A percentile compares a stretch with the other conserved stretches of the same genome.
These are phyloP conservation scores for Penicillium odoratum DNA, from an alignment of 495 filamentous ascomycete species.

Conservation along the genomic window DNA sequence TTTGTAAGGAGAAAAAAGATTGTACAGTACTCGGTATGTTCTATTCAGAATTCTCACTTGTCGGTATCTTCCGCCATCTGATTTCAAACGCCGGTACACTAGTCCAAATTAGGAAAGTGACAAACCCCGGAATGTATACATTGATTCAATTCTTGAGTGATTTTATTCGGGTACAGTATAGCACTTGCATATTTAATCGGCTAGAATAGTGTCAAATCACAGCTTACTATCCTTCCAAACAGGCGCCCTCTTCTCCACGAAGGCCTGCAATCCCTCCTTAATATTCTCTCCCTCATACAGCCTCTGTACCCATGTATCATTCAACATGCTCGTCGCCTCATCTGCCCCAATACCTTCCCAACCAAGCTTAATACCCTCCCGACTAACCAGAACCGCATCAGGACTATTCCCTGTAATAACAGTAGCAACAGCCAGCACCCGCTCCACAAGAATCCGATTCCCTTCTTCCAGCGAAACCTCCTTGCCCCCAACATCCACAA, in stretches of 20 bases:
- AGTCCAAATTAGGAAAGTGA: not conserved
- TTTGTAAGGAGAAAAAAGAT: no score
- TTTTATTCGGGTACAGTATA: no score
- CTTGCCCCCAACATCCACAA: slow-evolving; percentile 45
- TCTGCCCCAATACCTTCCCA: slow-evolving; percentile 71
- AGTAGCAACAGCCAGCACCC: slow-evolving; percentile 53
- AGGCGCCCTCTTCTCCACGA: slow-evolving; percentile 79
- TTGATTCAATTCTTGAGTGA: no score
- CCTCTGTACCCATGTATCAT: slow-evolving; percentile 56
- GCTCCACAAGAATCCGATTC: slow-evolving; percentile 44
- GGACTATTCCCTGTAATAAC: slow-evolving; percentile 60
- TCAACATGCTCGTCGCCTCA: slow-evolving; percentile 59
- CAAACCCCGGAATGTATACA: not conserved
- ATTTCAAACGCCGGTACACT: not conserved
- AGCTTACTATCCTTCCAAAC: slow-evolving; percentile 78
- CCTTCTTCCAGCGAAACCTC: slow-evolving; percentile 23
- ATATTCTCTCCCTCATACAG: slow-evolving; percentile 76
- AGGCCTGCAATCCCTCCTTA: slow-evolving; percentile 74
- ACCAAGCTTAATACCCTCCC: slow-evolving; percentile 67
- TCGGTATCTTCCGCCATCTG: not conserved
- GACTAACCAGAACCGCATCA: slow-evolving; percentile 69
- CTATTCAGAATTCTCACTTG: not conserved
- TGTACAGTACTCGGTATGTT: not conserved
- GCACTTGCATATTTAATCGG: no score
- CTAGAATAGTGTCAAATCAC: slow-evolving; percentile 28